phyloP scores from a whole-genome alignment of 768 basidiomycete genomes.

The Suillus tomentosus region DNA sequence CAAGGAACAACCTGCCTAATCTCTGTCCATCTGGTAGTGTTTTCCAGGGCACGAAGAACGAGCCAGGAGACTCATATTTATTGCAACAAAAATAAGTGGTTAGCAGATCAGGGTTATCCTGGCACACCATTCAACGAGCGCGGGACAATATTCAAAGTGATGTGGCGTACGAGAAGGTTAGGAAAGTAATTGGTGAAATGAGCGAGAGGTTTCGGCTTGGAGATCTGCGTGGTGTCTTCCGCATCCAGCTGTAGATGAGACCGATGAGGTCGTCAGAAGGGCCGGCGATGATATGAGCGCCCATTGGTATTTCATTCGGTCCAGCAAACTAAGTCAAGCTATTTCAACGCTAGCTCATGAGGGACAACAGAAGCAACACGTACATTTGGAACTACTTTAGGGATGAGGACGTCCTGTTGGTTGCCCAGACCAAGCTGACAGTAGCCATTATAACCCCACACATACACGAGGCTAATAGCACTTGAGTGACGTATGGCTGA shows the following conservation, averaged over 20 bases:
- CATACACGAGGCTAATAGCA: no score
- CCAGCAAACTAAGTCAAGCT: no score
- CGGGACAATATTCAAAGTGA: background rate
- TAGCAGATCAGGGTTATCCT: conserved; percentile 8
- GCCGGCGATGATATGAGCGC: conserved; percentile 20
- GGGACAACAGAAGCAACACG: no score
- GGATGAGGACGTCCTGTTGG: no score
- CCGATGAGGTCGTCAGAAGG: no score
- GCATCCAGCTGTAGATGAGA: conserved; percentile 24
- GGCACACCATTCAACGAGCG: background rate
- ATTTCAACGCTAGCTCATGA: no score
- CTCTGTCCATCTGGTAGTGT: conserved; percentile 92
- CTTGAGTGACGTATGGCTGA: no score
- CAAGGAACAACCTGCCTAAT: conserved; percentile 56
- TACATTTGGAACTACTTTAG: no score
- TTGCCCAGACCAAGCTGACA: no score
- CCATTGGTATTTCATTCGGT: no score
- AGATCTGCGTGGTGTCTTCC: conserved; percentile 19
- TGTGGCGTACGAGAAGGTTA: conserved; percentile 15
- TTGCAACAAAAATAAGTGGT: background rate
- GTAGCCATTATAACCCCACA: no score
- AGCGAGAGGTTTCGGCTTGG: conserved; percentile 1
- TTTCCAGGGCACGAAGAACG: conserved; percentile 60
- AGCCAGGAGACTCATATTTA: no score
- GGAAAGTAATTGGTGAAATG: conserved; percentile 15